Evolutionary conservation across 192 early-diverging fungal genomes (phyloP).

Genomic region (Coemansia biformis): DNA sequence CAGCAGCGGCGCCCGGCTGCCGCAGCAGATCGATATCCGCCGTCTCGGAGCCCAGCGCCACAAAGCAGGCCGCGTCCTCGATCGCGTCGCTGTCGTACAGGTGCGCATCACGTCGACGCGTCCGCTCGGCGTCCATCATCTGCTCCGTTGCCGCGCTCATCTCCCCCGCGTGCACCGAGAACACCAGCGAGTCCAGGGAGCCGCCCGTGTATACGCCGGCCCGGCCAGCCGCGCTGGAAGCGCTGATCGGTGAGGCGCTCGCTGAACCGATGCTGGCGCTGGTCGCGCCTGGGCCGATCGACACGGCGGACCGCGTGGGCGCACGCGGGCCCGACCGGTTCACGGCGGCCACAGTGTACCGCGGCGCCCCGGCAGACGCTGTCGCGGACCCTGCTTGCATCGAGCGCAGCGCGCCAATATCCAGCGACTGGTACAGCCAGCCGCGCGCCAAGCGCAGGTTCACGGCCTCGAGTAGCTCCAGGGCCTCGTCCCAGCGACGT

Average conservation of each 20-base stretch:
- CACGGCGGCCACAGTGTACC: conserved; percentile 13
- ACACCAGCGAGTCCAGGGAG: conserved; percentile 25
- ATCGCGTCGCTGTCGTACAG: background rate
- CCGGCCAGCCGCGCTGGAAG: background rate
- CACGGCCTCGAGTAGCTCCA: conserved; percentile 23
- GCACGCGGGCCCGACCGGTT: conserved; percentile 12
- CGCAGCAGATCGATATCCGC: conserved; percentile 25
- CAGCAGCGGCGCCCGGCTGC: background rate
- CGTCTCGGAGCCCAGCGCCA: conserved; percentile 32
- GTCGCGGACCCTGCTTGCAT: too few relatives aligned
- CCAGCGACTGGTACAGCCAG: conserved; percentile 40
- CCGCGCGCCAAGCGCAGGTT: conserved; percentile 35
- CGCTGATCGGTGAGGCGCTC: background rate
- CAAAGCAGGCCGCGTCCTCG: conserved; percentile 5
- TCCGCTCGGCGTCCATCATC: conserved; percentile 35
- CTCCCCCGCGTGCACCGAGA: conserved; percentile 46
- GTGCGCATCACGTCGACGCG: background rate
- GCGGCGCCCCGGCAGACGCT: conserved; percentile 5
- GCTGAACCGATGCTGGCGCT: background rate
- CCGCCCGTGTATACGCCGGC: background rate
- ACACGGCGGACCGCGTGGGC: background rate
- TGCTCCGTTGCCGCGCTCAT: conserved; percentile 29
- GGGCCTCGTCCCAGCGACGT: conserved; percentile 28
- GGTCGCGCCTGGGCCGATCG: background rate
- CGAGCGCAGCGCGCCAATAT: conserved; percentile 6